phyloP scores from a whole-genome alignment of 257 asterid species.

The Solanum pimpinellifolium region DNA sequence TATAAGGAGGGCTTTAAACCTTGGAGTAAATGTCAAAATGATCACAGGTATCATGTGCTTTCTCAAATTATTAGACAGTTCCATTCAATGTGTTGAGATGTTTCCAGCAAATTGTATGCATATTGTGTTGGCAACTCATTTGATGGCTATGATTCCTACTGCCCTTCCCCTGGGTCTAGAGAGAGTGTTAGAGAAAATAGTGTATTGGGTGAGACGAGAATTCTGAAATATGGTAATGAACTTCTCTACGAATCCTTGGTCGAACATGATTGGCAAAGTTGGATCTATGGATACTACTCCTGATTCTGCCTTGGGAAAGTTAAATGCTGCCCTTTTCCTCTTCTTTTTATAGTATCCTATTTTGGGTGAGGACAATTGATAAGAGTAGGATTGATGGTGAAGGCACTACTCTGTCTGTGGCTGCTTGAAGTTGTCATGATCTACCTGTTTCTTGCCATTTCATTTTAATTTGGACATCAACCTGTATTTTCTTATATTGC shows the following conservation, averaged over 20 bases:
- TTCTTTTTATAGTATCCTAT: not conserved
- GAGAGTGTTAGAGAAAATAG: not conserved
- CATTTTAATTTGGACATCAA: not conserved
- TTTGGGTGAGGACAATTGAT: not conserved
- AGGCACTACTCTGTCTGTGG: not conserved
- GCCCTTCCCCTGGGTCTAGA: not conserved
- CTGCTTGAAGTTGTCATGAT: not conserved
- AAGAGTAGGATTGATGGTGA: not conserved
- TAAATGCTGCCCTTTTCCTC: not conserved
- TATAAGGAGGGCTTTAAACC: conserved; percentile 72
- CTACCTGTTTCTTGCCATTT: not conserved
- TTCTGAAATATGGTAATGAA: not conserved
- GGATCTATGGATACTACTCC: not conserved
- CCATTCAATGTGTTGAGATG: not conserved
- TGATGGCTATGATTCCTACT: not conserved
- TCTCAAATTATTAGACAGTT: not conserved
- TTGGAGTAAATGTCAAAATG: conserved; percentile 93
- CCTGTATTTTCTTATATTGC: not conserved
- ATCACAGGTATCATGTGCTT: conserved; percentile 41
- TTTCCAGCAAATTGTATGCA: not conserved
- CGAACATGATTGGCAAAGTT: not conserved
- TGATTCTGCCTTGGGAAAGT: not conserved
- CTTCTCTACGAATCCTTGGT: not conserved
- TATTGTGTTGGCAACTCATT: not conserved
- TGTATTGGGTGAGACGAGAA: not conserved